Evolutionary conservation across 768 basidiomycete species (phyloP).

Genomic region (Xerocomellus chrysenteron): DNA sequence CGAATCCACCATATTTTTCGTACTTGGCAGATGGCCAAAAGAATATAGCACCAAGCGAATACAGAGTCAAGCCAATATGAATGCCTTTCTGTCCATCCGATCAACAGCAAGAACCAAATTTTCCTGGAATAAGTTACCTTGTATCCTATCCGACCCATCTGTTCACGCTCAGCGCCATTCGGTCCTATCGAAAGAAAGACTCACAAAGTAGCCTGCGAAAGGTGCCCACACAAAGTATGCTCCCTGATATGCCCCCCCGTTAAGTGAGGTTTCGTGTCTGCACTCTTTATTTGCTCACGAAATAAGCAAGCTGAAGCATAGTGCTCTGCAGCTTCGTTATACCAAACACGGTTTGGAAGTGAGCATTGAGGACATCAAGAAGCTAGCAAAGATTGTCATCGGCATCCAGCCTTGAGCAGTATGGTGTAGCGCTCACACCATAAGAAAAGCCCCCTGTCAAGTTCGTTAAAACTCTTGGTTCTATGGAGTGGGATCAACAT

Average conservation of each 20-base stretch:
- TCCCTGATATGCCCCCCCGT: conserved; percentile 35
- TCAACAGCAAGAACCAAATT: not conserved
- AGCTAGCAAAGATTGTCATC: conserved; percentile 41
- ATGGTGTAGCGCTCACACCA: conserved; percentile 42
- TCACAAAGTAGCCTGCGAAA: conserved; percentile 54
- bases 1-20: conserved; percentile 67
- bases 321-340: conserved; percentile 73
- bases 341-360: conserved; percentile 69
- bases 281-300: conserved; percentile 38
- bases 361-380: conserved; percentile 67
- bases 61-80: conserved; percentile 57
- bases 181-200: conserved; percentile 23
- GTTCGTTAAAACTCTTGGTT: not conserved
- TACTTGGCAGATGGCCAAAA: conserved; percentile 79
- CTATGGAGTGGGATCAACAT: not conserved
- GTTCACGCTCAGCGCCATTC: conserved; percentile 2
- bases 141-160: conserved; percentile 67
- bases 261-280: not conserved
- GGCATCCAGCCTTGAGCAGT: not conserved
- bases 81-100: conserved; percentile 48
- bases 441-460: conserved; percentile 65
- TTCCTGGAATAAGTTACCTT: conserved; percentile 40
- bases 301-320: conserved; percentile 72
- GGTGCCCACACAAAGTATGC: conserved; percentile 64
- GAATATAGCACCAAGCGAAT: conserved; percentile 67